Evolutionary conservation across 345 rosid species (phyloP), one percentile per base, ranked within the genome.

Genomic region (Erysimum cheiranthoides): DNA sequence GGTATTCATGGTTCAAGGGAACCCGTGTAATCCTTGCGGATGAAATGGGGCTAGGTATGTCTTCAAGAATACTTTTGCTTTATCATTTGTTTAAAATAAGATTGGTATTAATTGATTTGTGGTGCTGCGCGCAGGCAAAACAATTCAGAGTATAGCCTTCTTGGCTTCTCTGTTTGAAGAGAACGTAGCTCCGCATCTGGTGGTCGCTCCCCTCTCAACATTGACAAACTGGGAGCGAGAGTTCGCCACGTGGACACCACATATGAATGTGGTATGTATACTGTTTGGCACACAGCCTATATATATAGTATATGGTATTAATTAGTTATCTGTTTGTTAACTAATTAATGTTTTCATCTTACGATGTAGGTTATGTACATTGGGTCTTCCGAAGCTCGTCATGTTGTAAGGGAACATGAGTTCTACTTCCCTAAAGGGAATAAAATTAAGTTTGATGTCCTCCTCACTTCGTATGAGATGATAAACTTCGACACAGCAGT

Each of bases 181-280:
- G 62, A 75, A 75, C 49, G 0, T 78, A 70, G 66, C 50, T 56
- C 93, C 97, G 5, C 87, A 84, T 84, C 80, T 94, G 81, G 97
- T 94, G 9, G 84, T 94, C 27, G 97, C 96, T 77, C 98, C 97
- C 21, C 96, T 89, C 74, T 89, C 98, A 58, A 94, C 97, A 21
- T 21, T 21, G 25, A 21, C 25, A 21, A 21, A 94, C 68, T 94
- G 98, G 98, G 97, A 92, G 63, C 86, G 91, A 11, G 96, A 92
- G 67, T 94, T 94, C 73, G 90, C 93, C 40, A 86, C 92, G 7
- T 94, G 98, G 97, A 92, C 96, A 6, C 98, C 98, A 30, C 97
- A 90, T 32, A 72, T 94, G 96, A 90, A 92, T 86, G 97, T 92
- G 78, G 98, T 94, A 90, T 73, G 98, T 60, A 61, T 49, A 42